Conservation (phyloP, 108 stramenopile species). For the Skeletonema grethae region DNA sequence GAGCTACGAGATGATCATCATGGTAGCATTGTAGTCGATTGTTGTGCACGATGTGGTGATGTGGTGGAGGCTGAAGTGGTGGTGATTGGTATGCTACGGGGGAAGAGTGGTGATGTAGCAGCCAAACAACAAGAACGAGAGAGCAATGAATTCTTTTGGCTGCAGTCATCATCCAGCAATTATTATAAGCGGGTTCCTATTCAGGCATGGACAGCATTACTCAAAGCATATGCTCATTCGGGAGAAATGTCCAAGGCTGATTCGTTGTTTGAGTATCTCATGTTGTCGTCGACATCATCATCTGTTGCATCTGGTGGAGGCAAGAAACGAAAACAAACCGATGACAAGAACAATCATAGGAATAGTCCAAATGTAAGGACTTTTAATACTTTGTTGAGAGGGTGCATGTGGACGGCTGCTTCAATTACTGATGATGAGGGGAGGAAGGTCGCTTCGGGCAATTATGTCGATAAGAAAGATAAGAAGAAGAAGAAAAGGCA, state of each 20-base stretch:
- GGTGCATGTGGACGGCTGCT: constrained; percentile 85
- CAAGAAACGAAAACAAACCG: constrained; percentile 14
- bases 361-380: constrained; percentile 74
- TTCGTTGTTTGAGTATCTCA: constrained; percentile 56
- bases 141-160: constrained; percentile 30
- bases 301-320: neutral
- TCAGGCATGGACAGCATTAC: constrained; percentile 76
- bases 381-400: constrained; percentile 80
- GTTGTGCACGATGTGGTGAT: constrained; percentile 78
- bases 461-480: neutral
- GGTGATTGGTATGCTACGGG: constrained; percentile 23
- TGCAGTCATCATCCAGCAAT: constrained; percentile 12
- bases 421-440: constrained; percentile 15
- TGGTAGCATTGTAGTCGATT: constrained; percentile 82
- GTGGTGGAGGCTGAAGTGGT: constrained; percentile 44
- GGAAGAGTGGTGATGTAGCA: neutral
- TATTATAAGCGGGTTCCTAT: constrained; percentile 37
- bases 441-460: neutral
- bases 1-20: constrained; percentile 75
- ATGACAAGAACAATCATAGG: constrained; percentile 16
- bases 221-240: constrained; percentile 80
- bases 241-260: constrained; percentile 71
- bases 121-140: neutral
- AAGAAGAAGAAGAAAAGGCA: neutral
- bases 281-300: constrained; percentile 1